Evolutionary conservation across 148 eudicot genomes (phyloP).

Genomic region (Vaccinium myrtillus): DNA sequence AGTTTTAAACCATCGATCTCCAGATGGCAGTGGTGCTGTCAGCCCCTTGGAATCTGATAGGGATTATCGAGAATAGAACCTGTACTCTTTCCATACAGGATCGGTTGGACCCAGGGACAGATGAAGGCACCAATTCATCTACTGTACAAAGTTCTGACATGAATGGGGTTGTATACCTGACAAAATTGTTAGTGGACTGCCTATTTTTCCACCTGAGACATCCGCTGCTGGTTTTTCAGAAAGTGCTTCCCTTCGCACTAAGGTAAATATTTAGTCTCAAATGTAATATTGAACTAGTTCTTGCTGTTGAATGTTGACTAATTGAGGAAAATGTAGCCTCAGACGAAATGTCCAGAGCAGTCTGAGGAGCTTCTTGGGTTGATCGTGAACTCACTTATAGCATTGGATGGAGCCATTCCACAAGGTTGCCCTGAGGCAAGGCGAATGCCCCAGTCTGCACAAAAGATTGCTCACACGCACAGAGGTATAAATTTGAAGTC

Average conservation of each 20-base stretch:
- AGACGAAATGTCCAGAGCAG: constrained; percentile 97
- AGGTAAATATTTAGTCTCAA: constrained; percentile 47
- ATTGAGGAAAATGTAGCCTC: constrained; percentile 26
- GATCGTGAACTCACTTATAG: constrained; percentile 91
- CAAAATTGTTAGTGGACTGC: constrained; percentile 48
- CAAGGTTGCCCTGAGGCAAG: constrained; percentile 96
- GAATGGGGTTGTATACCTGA: constrained; percentile 38
- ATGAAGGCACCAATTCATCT: constrained; percentile 45
- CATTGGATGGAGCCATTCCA: constrained; percentile 89
- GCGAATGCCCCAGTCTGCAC: constrained; percentile 87
- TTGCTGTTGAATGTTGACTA: constrained; percentile 11
- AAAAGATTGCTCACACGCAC: constrained; percentile 52
- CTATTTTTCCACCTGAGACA: constrained; percentile 66
- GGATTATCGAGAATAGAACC: constrained; percentile 51
- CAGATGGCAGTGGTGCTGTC: constrained; percentile 46
- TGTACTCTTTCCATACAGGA: constrained; percentile 41
- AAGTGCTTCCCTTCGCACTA: constrained; percentile 58
- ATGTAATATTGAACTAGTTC: constrained; percentile 5
- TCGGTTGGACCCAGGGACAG: constrained; percentile 56
- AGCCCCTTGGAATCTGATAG: constrained; percentile 52
- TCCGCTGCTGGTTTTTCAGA: constrained; percentile 59
- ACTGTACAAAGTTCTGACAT: constrained; percentile 70
- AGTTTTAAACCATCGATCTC: constrained; percentile 52
- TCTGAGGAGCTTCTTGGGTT: constrained; percentile 95
- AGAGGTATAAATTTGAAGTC: not conserved